Evolutionary conservation across 768 basidiomycete genomes (phyloP).

Genomic region (Mycena leptocephala): DNA sequence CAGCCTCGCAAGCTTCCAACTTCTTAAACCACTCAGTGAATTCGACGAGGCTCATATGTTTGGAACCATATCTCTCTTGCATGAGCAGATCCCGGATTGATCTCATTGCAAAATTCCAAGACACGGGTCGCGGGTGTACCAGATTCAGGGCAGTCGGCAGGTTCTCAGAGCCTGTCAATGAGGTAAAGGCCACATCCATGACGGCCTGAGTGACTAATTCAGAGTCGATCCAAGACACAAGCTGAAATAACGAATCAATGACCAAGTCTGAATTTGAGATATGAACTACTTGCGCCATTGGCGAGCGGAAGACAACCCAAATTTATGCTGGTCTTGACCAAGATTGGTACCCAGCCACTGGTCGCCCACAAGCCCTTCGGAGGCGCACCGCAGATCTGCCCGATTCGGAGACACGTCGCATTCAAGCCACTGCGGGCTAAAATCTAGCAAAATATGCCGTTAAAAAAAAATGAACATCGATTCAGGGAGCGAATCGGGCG

Average conservation of each 20-base stretch:
- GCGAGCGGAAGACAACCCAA: conserved; percentile 48
- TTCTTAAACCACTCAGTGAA: no score
- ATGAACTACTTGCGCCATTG: conserved; percentile 45
- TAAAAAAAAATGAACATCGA: no score
- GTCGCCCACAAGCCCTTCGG: conserved; percentile 56
- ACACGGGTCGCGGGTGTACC: conserved; percentile 52
- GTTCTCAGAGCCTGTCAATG: no score
- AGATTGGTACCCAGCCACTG: no score
- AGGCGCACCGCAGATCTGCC: conserved; percentile 53
- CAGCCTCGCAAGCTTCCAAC: no score
- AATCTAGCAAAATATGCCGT: no score
- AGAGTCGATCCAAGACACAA: conserved; percentile 55
- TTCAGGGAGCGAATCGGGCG: no score
- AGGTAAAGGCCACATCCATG: conserved; percentile 48
- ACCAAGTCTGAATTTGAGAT: no score
- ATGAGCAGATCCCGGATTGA: conserved; percentile 27
- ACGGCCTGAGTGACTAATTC: conserved; percentile 45
- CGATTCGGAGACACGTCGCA: no score
- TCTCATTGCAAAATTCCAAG: conserved; percentile 46
- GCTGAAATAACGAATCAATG: conserved; percentile 32
- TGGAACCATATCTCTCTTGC: neutral
- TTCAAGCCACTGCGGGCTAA: no score
- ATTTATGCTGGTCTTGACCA: conserved; percentile 51
- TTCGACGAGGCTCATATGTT: conserved; percentile 23
- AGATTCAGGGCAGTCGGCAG: no score